Conservation (phyloP, 2,329 filamentous ascomycete genomes). For the Colletotrichum tanaceti region DNA sequence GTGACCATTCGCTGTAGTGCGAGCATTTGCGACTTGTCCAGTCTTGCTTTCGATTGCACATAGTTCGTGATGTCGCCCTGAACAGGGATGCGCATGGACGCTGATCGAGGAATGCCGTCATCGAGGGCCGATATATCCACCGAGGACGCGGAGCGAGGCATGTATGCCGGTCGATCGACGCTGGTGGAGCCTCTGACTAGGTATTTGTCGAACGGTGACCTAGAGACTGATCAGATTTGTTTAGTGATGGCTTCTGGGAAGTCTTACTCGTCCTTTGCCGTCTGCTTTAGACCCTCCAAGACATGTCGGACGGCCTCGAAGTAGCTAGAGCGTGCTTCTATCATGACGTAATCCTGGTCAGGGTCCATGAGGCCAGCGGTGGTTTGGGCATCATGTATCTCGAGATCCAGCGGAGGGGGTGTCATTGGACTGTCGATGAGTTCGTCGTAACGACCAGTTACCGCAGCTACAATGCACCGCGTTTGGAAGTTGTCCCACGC, state of each 20-base stretch:
- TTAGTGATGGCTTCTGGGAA: too few species aligned
- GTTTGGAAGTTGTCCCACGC: constrained; percentile 70
- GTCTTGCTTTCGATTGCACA: constrained; percentile 47
- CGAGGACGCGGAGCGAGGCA: background rate
- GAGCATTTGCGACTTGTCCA: constrained; percentile 78
- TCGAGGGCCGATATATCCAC: constrained; percentile 7
- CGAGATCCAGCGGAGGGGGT: constrained; percentile 64
- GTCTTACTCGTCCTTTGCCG: constrained; percentile 62
- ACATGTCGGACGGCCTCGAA: constrained; percentile 82
- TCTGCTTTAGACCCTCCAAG: constrained; percentile 77
- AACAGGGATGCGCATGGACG: background rate
- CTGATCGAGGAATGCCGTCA: background rate
- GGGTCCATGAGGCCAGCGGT: constrained; percentile 71
- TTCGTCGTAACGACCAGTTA: constrained; percentile 65
- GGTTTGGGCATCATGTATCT: constrained; percentile 8
- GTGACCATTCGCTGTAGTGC: constrained; percentile 79
- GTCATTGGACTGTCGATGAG: background rate
- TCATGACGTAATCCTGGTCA: constrained; percentile 77
- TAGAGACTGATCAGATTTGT: constrained; percentile 40
- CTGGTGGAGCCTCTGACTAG: constrained; percentile 60
- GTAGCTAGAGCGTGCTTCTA: constrained; percentile 79
- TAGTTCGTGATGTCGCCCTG: constrained; percentile 16
- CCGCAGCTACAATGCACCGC: constrained; percentile 75
- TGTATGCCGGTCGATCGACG: background rate
- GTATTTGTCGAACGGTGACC: constrained; percentile 72